These are phyloP conservation scores for Colletotrichum sidae DNA, from an alignment of 2,329 filamentous ascomycete species.

Conservation along the genomic window DNA sequence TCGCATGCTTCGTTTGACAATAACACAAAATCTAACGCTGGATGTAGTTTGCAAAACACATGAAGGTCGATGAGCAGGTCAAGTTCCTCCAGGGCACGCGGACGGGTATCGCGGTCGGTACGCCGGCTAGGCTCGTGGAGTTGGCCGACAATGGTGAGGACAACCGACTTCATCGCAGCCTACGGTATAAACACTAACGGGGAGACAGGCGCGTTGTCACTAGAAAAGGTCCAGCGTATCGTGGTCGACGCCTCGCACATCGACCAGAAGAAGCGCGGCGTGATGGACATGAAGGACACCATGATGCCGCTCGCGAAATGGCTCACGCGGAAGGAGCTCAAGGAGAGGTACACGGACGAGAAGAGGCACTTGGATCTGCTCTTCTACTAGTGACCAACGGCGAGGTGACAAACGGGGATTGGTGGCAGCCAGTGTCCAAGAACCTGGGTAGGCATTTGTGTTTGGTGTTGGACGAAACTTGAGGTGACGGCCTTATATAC, in stretches of 20 bases:
- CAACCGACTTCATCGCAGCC: too few relatives aligned
- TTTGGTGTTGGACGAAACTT: too few relatives aligned
- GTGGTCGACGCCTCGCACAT: slow-evolving; percentile 93
- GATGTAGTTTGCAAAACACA: slow-evolving; percentile 88
- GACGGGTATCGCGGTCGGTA: slow-evolving; percentile 90
- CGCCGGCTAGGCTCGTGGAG: slow-evolving; percentile 84
- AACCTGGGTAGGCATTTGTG: too few relatives aligned
- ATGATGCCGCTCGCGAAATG: slow-evolving; percentile 83
- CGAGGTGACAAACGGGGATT: not conserved
- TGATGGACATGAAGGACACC: slow-evolving; percentile 96
- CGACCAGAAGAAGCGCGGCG: slow-evolving; percentile 92
- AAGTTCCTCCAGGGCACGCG: slow-evolving; percentile 76
- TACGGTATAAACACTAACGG: slow-evolving; percentile 5
- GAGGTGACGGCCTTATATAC: too few relatives aligned
- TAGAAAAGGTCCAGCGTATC: slow-evolving; percentile 79
- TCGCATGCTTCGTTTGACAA: not conserved
- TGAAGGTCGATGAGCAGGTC: slow-evolving; percentile 91
- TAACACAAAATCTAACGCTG: slow-evolving; percentile 26
- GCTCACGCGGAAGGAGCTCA: slow-evolving; percentile 77
- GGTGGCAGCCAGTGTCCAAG: not conserved
- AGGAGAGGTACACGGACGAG: slow-evolving; percentile 73
- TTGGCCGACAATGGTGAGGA: slow-evolving; percentile 81
- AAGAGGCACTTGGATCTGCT: slow-evolving; percentile 70
- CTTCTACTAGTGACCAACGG: slow-evolving; percentile 64
- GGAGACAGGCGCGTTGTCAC: slow-evolving; percentile 72